phyloP scores from a whole-genome alignment of 805 yeast genomes.

The Wickerhamomyces queroliae region DNA sequence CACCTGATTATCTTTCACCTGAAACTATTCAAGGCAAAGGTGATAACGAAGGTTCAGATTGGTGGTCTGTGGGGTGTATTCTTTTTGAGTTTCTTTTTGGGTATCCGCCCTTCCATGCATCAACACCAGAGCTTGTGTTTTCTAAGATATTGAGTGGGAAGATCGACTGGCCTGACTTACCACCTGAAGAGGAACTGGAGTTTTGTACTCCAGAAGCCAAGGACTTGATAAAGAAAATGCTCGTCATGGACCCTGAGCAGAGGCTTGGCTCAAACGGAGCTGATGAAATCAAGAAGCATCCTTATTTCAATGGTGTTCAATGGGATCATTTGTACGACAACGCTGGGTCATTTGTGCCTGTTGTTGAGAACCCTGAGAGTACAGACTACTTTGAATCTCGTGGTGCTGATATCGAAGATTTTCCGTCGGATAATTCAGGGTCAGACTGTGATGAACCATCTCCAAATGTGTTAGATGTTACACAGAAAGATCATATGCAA shows the following conservation, averaged over 20 bases:
- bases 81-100: slow-evolving; percentile 90
- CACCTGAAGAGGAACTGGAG: slow-evolving; percentile 45
- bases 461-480: slow-evolving; percentile 4
- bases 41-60: slow-evolving; percentile 81
- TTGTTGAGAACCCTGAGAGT: slow-evolving; percentile 69
- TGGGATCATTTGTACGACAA: slow-evolving; percentile 72
- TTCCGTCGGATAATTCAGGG: slow-evolving; percentile 38
- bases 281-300: slow-evolving; percentile 71
- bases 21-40: slow-evolving; percentile 85
- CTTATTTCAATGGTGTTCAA: slow-evolving; percentile 63
- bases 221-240: slow-evolving; percentile 60
- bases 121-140: slow-evolving; percentile 75
- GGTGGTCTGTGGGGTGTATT: slow-evolving; percentile 99
- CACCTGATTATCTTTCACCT: slow-evolving; percentile 97
- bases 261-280: slow-evolving; percentile 81
- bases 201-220: slow-evolving; percentile 63
- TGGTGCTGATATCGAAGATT: slow-evolving; percentile 73
- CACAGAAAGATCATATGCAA: slow-evolving; percentile 2
- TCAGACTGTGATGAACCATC: slow-evolving; percentile 25
- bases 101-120: slow-evolving; percentile 89
- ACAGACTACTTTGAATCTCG: slow-evolving; percentile 89
- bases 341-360: slow-evolving; percentile 81
- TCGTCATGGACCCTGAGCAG: slow-evolving; percentile 55
- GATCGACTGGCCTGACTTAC: slow-evolving; percentile 79
- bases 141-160: slow-evolving; percentile 67